Percentiles rank a stretch among this genome's conserved stretches.
Evolutionary conservation across 192 early-diverging fungal genomes (phyloP).

Genomic region (Coemansia sp.): DNA sequence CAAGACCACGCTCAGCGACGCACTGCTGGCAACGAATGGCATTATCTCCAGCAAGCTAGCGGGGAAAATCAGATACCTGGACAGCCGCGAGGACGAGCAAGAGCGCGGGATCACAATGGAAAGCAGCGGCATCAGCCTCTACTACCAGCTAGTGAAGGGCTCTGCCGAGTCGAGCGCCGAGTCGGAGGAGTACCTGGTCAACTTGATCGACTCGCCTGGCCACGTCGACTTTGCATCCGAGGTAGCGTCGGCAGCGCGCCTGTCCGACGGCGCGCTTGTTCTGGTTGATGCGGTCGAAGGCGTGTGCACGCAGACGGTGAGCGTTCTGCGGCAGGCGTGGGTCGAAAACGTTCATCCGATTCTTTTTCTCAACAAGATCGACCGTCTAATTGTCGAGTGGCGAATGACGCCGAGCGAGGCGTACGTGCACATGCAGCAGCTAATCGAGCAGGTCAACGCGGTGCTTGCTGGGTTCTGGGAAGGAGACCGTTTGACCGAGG

Average conservation of each 20-base stretch:
- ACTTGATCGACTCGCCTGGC: conserved; percentile 97
- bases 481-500: conserved; percentile 79
- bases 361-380: conserved; percentile 98
- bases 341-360: conserved; percentile 85
- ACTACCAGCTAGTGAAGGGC: conserved; percentile 70
- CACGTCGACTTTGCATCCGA: conserved; percentile 98
- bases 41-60: conserved; percentile 95
- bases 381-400: conserved; percentile 90
- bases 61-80: conserved; percentile 93
- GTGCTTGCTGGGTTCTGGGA: conserved; percentile 92
- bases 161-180: conserved; percentile 2
- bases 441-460: conserved; percentile 96
- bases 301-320: conserved; percentile 98
- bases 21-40: conserved; percentile 93
- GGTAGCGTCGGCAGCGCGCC: conserved; percentile 96
- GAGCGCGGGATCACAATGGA: conserved; percentile 99
- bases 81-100: conserved; percentile 96
- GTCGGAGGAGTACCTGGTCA: conserved; percentile 79
- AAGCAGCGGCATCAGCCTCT: conserved; percentile 91
- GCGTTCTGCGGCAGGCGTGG: conserved; percentile 94
- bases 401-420: conserved; percentile 91
- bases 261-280: conserved; percentile 94
- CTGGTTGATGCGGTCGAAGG: conserved; percentile 98
- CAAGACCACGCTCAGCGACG: conserved; percentile 97
- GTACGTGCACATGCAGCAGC: conserved; percentile 86